Evolutionary conservation across 2,329 filamentous ascomycete species (phyloP), one percentile per base, ranked within the genome.

Genomic region (Beauveria medogensis): DNA sequence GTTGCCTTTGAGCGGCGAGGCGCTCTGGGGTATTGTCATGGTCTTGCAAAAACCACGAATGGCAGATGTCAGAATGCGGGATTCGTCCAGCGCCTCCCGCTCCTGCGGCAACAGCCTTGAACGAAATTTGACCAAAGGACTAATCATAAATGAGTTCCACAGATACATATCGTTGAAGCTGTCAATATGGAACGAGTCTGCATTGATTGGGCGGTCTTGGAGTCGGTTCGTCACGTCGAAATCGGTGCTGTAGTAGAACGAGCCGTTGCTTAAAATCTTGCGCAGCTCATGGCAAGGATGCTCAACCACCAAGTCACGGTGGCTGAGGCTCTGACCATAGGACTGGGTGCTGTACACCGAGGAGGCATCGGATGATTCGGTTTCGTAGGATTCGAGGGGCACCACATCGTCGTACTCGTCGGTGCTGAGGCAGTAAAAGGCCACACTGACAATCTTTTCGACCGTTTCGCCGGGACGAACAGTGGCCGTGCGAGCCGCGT

Each of bases 141-240:
- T 88, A 68, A 99, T 96, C 92, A 99, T 97, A 75, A 95, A 97
- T 3, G 91, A 95, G 71, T 99, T 99, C 94, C 94, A 99, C 20
- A 99, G 77, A 71, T 96, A 97, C 1, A 90, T 89, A 69, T 92
- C 89, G 72, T 99, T 92, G 64, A 97, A 86, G 69, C 91, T 94
- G 71, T 96, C 92, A 63, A 97, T 91, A 64, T 96, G 90, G 64
- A 97, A 92, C 0, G 89, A 86, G 50, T 86, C 82, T 22, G 85
- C 85, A 70, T 93, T 91, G 61, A 88, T 84, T 16, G 88, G 85
- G 67, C 93, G 86, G 70, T 97, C 89, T 74, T 99, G 94, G 64
- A 97, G 77, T 66, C 94, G 84, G 73, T 96, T 92, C 3, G 94
- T 99, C 54, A 99, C 79, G 71, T 99, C 93, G 72, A 99, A 99